phyloP scores from a whole-genome alignment of 2,329 filamentous ascomycete species.

The Atkinsonella texensis region DNA sequence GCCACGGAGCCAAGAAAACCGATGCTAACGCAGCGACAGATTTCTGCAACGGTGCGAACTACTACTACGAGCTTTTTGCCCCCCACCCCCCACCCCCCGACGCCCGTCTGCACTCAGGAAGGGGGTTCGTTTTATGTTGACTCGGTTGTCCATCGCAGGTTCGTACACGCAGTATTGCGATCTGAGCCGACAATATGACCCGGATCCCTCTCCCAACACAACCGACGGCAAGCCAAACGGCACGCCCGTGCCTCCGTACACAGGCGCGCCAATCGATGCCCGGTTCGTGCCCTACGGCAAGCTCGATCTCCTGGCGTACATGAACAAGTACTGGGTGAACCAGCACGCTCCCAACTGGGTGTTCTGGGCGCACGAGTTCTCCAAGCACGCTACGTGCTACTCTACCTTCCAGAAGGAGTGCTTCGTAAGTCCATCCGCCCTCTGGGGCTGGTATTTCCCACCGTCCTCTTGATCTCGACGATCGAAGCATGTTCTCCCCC shows the following conservation, averaged over 20 bases:
- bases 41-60: constrained; percentile 30
- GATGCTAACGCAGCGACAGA: constrained; percentile 15
- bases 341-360: constrained; percentile 42
- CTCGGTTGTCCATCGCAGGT: constrained; percentile 21
- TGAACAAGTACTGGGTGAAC: constrained; percentile 54
- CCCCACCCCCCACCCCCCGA: too few relatives aligned
- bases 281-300: constrained; percentile 47
- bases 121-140: too few relatives aligned
- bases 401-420: constrained; percentile 53
- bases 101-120: too few relatives aligned
- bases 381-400: constrained; percentile 57
- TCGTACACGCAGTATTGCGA: constrained; percentile 59
- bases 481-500: too few relatives aligned
- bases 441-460: too few relatives aligned
- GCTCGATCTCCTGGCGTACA: constrained; percentile 49
- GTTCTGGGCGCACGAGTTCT: constrained; percentile 58
- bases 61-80: constrained; percentile 5
- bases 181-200: constrained; percentile 51
- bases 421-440: constrained; percentile 27
- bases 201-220: constrained; percentile 47
- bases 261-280: constrained; percentile 41
- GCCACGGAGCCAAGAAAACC: neutral
- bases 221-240: constrained; percentile 44
- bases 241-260: constrained; percentile 43
- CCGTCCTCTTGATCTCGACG: too few relatives aligned